Evolutionary conservation across 495 filamentous ascomycete genomes (phyloP).

Genomic region (Neurospora sp.): DNA sequence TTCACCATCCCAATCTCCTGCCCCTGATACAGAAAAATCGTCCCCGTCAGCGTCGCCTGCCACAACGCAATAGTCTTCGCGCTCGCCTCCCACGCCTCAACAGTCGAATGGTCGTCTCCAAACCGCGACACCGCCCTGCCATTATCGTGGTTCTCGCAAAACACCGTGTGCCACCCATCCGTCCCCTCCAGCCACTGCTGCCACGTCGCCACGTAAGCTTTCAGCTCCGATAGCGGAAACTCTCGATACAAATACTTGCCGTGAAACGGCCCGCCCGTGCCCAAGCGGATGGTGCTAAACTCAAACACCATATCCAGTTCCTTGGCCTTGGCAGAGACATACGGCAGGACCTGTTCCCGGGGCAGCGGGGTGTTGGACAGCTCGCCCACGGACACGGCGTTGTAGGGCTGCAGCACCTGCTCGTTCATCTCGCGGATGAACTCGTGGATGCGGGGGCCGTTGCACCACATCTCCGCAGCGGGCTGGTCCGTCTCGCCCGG

Average conservation of each 20-base stretch:
- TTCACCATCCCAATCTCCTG: slow-evolving; percentile 64
- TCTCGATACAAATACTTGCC: slow-evolving; percentile 9
- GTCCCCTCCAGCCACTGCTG: slow-evolving; percentile 50
- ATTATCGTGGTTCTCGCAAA: slow-evolving; percentile 60
- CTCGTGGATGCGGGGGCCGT: slow-evolving; percentile 54
- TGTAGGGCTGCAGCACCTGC: slow-evolving; percentile 46
- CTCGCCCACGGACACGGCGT: slow-evolving; percentile 56
- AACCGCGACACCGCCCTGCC: slow-evolving; percentile 50
- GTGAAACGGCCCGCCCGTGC: slow-evolving; percentile 29
- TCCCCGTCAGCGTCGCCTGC: slow-evolving; percentile 27
- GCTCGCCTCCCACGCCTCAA: slow-evolving; percentile 33
- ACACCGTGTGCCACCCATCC: slow-evolving; percentile 59
- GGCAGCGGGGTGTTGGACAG: slow-evolving; percentile 46
- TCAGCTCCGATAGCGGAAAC: slow-evolving; percentile 41
- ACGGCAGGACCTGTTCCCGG: slow-evolving; percentile 39
- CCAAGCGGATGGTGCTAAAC: slow-evolving; percentile 49
- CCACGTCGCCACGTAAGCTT: slow-evolving; percentile 45
- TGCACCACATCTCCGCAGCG: slow-evolving; percentile 43
- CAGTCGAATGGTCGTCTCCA: slow-evolving; percentile 29
- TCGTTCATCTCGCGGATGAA: slow-evolving; percentile 45
- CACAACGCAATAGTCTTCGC: slow-evolving; percentile 57
- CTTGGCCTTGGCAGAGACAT: slow-evolving; percentile 40
- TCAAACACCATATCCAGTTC: slow-evolving; percentile 64
- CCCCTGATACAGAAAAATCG: slow-evolving; percentile 57
- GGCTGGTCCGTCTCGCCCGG: slow-evolving; percentile 20